Evolutionary conservation across 345 rosid genomes (phyloP).

Genomic region (Arabidopsis suecica): DNA sequence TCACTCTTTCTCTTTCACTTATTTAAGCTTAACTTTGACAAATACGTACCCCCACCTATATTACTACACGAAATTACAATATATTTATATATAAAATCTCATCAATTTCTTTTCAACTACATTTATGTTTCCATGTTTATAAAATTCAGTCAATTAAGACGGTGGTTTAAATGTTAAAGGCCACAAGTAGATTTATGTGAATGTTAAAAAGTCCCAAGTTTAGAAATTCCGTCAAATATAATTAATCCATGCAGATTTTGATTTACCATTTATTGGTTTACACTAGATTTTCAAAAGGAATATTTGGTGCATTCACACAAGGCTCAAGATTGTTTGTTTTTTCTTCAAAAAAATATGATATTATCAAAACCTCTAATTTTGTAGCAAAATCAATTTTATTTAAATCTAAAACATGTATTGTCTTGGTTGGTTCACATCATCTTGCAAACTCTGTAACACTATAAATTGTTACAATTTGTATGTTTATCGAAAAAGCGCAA

Average conservation of each 20-base stretch:
- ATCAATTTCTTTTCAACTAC: constrained; percentile 32
- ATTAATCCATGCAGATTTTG: neutral
- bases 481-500: neutral
- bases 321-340: neutral
- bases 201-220: constrained; percentile 46
- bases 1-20: constrained; percentile 42
- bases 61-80: constrained; percentile 12
- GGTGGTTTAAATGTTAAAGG: constrained; percentile 40
- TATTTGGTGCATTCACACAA: constrained; percentile 3
- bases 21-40: constrained; percentile 43
- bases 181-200: constrained; percentile 46
- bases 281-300: neutral
- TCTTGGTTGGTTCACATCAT: constrained; percentile 5
- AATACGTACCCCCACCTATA: constrained; percentile 35
- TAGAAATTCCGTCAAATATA: constrained; percentile 36
- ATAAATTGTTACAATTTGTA: neutral
- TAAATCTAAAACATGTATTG: neutral
- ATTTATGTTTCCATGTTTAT: constrained; percentile 33
- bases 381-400: neutral
- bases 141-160: constrained; percentile 33
- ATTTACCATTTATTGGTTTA: constrained; percentile 23
- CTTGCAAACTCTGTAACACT: constrained; percentile 6
- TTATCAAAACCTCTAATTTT: neutral
- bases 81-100: neutral
- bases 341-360: neutral